Evolutionary conservation across 2,329 filamentous ascomycete genomes (phyloP), one percentile per base, ranked within the genome.

Genomic region (Leptodontidium sp.): DNA sequence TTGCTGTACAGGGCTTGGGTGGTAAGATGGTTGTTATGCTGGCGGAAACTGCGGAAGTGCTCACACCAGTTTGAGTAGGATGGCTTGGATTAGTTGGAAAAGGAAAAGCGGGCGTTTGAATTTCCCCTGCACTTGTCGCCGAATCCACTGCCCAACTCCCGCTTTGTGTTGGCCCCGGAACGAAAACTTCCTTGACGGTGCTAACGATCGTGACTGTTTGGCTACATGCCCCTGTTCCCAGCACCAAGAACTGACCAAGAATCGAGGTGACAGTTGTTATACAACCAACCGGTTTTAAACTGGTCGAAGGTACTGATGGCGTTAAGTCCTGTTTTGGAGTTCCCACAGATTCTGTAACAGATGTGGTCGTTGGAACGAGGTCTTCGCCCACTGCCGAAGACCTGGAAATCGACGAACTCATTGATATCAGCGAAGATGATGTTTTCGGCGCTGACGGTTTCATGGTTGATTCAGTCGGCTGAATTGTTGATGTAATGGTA

Each of bases 1-100:
- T 70, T 29, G 64, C 32, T 43, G 64, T 68, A 71, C 69, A 66
- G 35, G 47, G 53, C 12, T n/a, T 11, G 11, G 38, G 24, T 6
- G 15, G 12, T 12, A 29, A 4, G n/a, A 15, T 61, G 1, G 40
- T 9, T 11, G 52, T n/a, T 32, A 12, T 29, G 55, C 4, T 43
- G 11, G 32, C 8, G 21, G 45, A 61, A 12, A 15, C 17, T 7
- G 43, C 35, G 53, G 53, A 59, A 49, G 45, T 61, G 17, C 35
- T 57, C 38, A 26, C 45, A 52, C 11, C 35, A 26, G 45, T 6
- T 26, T 35, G 53, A 52, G 29, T 43, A 26, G 26, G 32, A 38
- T 38, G 26, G 24, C 43, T 65, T 6, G 53, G 21, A 21, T 8
- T 24, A 1, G 35, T 38, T 43, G 35, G 5, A 8, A 45, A 45